Evolutionary conservation across 805 yeast genomes (phyloP), one percentile per base, ranked within the genome.

Genomic region (Kockiozyma suomiensis): DNA sequence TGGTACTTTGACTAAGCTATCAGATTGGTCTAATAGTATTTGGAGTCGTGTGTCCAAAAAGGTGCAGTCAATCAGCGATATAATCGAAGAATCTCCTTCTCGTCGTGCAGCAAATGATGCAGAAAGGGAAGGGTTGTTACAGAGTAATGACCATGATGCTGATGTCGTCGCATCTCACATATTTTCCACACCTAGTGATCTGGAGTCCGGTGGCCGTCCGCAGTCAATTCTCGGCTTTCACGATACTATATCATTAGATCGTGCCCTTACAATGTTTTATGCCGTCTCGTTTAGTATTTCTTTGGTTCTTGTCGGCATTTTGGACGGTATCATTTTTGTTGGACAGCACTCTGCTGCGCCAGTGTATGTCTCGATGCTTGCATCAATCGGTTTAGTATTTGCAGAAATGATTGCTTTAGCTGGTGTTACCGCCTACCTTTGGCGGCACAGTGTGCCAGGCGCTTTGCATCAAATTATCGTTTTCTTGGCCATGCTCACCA

Each of bases 361-460:
- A 57, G 8, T 69, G 76, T 17, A 73, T 80, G 47, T 74, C 78
- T 4, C 61, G 5, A 8, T 53, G 33, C 51, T 62, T 12, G 65
- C 62, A 19, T 59, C 66, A 15, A 59, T 77, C 10, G 79, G 84
- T 4, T 70, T 81, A 55, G 54, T 76, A 4, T 68, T 81, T n/a
- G 72, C 82, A 17, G 68, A 81, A 42, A 68, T 75, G 1, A 72
- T 82, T 26, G 72, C 79, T 17, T 74, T 78, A 7, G 70, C 76
- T n/a, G 76, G 82, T 2, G 70, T 80, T 48, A 77, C 81, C 33
- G 70, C 83, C n/a, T 71, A 77, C 48, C 69, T 79, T 70, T 70
- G 78, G 60, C 74, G 84, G 17, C 69, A 74, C 19, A 12, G 59
- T 12, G 54, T 69, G 10, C 77, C 81, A 1, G 76, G 77, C 2